Evolutionary conservation across 345 rosid genomes (phyloP).

Genomic region (Clausena lansium): DNA sequence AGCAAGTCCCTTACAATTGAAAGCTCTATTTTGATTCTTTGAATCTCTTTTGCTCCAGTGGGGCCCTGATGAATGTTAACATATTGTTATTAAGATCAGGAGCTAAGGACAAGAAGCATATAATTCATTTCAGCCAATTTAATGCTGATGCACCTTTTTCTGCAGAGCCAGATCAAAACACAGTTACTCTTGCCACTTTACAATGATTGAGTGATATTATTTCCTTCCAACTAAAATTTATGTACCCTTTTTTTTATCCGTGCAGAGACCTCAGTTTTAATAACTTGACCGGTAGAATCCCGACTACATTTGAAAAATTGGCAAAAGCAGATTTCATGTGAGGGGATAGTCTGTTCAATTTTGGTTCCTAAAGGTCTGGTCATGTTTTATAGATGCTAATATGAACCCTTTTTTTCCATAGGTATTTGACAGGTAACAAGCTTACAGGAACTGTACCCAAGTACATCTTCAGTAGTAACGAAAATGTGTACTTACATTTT

Average conservation of each 20-base stretch:
- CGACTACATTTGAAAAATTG: constrained; percentile 44
- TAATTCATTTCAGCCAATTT: neutral
- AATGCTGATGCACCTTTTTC: neutral
- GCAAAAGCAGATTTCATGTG: constrained; percentile 71
- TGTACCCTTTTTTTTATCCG: constrained; percentile 4
- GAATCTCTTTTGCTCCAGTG: neutral
- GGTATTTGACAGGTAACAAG: constrained; percentile 74
- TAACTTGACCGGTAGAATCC: constrained; percentile 66
- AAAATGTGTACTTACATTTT: constrained; percentile 54
- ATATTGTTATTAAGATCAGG: neutral
- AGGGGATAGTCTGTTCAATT: constrained; percentile 25
- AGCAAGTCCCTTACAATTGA: neutral
- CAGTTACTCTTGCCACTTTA: neutral
- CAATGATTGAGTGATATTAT: neutral
- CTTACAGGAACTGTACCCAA: constrained; percentile 66
- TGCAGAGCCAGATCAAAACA: constrained; percentile 3
- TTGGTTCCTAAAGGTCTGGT: neutral
- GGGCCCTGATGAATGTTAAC: neutral
- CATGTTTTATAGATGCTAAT: neutral
- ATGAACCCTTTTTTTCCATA: constrained; percentile 18
- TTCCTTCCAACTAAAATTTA: neutral
- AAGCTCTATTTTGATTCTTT: constrained; percentile 1
- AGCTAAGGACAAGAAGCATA: neutral
- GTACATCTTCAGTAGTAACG: constrained; percentile 53
- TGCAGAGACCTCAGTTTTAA: constrained; percentile 89